These are phyloP conservation scores for Peribolospora baueri DNA, from an alignment of 768 basidiomycete genomes.

Conservation along the genomic window DNA sequence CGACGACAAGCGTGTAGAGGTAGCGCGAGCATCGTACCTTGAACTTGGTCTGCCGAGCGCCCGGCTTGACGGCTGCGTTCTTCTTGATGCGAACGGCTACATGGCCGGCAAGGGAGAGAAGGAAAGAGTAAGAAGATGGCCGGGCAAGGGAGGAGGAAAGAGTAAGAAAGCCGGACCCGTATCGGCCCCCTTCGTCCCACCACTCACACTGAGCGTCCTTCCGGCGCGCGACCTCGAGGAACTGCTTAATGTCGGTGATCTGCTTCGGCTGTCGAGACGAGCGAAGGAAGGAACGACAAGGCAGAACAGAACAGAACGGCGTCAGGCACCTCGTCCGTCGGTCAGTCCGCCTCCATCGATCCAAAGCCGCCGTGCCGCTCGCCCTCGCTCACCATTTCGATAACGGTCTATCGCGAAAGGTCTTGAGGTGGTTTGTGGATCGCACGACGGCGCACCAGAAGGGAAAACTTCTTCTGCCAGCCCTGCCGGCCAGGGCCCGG, in stretches of 20 bases:
- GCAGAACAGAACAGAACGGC: too few relatives aligned
- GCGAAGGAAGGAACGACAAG: too few relatives aligned
- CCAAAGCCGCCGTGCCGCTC: too few relatives aligned
- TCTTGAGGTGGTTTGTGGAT: too few relatives aligned
- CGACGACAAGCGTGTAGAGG: constrained; percentile 86
- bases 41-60: constrained; percentile 54
- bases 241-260: constrained; percentile 94
- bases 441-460: too few relatives aligned
- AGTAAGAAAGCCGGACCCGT: neutral
- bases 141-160: neutral
- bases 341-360: too few relatives aligned
- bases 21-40: constrained; percentile 92
- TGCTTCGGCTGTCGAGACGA: constrained; percentile 56
- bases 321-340: too few relatives aligned
- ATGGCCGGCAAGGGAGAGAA: neutral
- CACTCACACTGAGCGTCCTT: constrained; percentile 87
- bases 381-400: too few relatives aligned
- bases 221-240: constrained; percentile 87
- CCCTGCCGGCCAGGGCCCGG: too few relatives aligned
- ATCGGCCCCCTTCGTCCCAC: neutral
- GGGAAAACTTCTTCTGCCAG: too few relatives aligned
- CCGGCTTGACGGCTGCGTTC: constrained; percentile 11
- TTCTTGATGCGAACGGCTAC: constrained; percentile 97
- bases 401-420: too few relatives aligned
- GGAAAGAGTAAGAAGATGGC: too few relatives aligned